Base-by-base conservation (phyloP, 2,329 filamentous ascomycete genomes). In the Aspergillus thermomutatus region DNA sequence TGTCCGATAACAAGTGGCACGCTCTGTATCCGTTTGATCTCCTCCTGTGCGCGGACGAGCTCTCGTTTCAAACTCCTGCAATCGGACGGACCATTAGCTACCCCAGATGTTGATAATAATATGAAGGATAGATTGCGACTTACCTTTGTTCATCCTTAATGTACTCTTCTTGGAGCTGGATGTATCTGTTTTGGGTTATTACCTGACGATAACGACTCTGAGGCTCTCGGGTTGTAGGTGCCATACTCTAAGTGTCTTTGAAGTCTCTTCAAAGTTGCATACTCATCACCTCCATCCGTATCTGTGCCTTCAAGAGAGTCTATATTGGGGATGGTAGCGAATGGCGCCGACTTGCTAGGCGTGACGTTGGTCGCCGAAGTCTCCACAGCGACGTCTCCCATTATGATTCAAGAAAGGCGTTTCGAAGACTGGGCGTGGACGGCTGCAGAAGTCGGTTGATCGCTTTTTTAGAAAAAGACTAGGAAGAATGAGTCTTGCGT, bases 91-190 rank as follows among this genome's bases (percentile, higher is more conserved):
- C 6, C 50, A 54, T 52, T 27, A 49, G 19, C 10, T 31, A 23
- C 26, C 14, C 47, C 49, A 47, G 10, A 8, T 21, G 9, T 19
- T 5, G 17, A 3, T 17, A 5, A 54, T 47, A 26, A 48, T 21
- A 27, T 21, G 19, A 50, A 43, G 26, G 19, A 51, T 40, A 19
- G 31, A 37, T 45, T 8, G 9, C 17, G 41, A 59, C 73, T 54
- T 77, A 90, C 89, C 91, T 88, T 80, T 99, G 94, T 82, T 99
- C 94, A 86, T 99, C 94, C 81, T 99, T 99, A 86, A 99, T 99
- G 78, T 99, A 99, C 76, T 99, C 94, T 79, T 99, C 94, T 80
- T 99, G 94, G 68, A 99, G 84, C 78, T 97, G 91, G 74, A 97
- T 96, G 77, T 96, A 91, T 75, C 88, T 91, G 67, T 63, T 55